Evolutionary conservation across 2,329 filamentous ascomycete species (phyloP).

Genomic region (Elsinoe fawcettii): DNA sequence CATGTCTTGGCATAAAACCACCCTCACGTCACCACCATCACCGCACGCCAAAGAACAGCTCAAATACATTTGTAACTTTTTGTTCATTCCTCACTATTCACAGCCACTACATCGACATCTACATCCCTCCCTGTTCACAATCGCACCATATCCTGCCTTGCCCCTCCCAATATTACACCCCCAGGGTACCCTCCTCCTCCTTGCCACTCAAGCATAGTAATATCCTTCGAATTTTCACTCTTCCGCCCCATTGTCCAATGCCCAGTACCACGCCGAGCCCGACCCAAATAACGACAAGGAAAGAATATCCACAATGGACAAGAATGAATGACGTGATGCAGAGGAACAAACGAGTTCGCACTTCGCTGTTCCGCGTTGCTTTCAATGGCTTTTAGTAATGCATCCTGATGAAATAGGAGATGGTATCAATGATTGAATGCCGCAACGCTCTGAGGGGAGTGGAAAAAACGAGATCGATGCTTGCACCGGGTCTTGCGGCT

Average conservation of each 20-base stretch:
- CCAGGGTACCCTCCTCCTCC: background rate
- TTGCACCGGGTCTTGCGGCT: background rate
- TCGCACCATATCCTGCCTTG: background rate
- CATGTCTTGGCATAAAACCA: background rate
- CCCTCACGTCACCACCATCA: background rate
- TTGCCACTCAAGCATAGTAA: background rate
- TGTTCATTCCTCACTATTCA: background rate
- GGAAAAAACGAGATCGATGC: background rate
- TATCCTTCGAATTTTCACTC: background rate
- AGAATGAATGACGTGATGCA: background rate
- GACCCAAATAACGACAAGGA: slow-evolving; percentile 17
- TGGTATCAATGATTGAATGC: background rate
- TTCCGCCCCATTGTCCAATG: slow-evolving; percentile 28
- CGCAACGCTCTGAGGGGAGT: background rate
- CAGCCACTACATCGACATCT: background rate
- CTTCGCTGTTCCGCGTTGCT: background rate
- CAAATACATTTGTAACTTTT: background rate
- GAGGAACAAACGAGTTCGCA: background rate
- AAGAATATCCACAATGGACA: background rate
- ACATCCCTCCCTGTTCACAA: background rate
- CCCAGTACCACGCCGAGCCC: slow-evolving; percentile 24
- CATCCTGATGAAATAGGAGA: background rate
- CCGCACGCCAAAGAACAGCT: background rate
- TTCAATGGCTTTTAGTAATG: slow-evolving; percentile 24
- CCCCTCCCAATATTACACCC: background rate